These are phyloP conservation scores for Microthyrium microscopicum DNA, from an alignment of 2,329 filamentous ascomycete genomes.

Conservation along the genomic window DNA sequence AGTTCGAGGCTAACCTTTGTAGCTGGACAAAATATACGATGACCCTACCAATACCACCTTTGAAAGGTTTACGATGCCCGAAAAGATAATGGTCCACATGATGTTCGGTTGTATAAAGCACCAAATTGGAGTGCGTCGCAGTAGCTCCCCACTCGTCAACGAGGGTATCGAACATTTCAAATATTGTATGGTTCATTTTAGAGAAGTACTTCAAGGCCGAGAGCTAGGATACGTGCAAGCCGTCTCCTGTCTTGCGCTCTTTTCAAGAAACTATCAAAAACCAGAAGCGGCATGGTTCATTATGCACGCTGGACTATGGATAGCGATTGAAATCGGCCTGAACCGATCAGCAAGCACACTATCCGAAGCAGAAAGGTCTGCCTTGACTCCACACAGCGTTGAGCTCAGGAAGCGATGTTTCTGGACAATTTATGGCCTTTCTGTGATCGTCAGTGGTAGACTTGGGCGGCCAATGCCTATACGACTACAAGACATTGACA, in stretches of 20 bases:
- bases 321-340: slow-evolving; percentile 59
- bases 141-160: slow-evolving; percentile 40
- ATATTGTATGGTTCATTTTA: slow-evolving; percentile 53
- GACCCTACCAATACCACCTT: slow-evolving; percentile 44
- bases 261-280: slow-evolving; percentile 64
- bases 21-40: slow-evolving; percentile 41
- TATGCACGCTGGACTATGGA: slow-evolving; percentile 44
- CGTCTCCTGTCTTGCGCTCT: slow-evolving; percentile 51
- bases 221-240: slow-evolving; percentile 56
- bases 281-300: slow-evolving; percentile 59
- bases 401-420: slow-evolving; percentile 67
- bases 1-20: slow-evolving; percentile 11
- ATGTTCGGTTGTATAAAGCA: slow-evolving; percentile 64
- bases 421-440: slow-evolving; percentile 53
- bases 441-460: slow-evolving; percentile 55
- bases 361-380: slow-evolving; percentile 17
- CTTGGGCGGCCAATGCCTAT: slow-evolving; percentile 65
- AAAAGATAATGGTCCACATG: slow-evolving; percentile 60
- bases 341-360: slow-evolving; percentile 53
- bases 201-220: slow-evolving; percentile 43
- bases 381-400: slow-evolving; percentile 39
- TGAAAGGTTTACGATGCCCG: slow-evolving; percentile 45
- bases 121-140: slow-evolving; percentile 58
- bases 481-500: slow-evolving; percentile 57
- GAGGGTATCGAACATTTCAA: slow-evolving; percentile 65